Conservation (phyloP, 495 filamentous ascomycete genomes). For the Xylaria palmicola region DNA sequence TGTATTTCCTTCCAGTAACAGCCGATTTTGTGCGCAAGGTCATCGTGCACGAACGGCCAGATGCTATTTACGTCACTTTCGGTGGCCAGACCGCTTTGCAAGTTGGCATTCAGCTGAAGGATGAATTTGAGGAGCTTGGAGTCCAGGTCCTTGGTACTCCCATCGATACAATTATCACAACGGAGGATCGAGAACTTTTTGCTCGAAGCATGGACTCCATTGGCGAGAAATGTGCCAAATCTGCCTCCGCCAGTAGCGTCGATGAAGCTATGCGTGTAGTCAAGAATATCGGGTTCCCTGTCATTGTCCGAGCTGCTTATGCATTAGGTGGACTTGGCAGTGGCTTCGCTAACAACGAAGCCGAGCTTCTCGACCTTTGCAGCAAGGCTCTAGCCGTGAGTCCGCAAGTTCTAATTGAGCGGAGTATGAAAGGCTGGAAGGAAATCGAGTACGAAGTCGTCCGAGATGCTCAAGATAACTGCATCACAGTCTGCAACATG, state of each 20-base stretch:
- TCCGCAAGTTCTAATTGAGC: conserved; percentile 93
- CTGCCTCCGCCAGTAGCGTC: conserved; percentile 80
- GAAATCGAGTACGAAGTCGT: conserved; percentile 99
- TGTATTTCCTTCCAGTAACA: conserved; percentile 97
- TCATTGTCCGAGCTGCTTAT: conserved; percentile 96
- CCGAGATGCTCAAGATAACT: conserved; percentile 93
- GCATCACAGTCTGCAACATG: conserved; percentile 99
- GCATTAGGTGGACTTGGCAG: conserved; percentile 93
- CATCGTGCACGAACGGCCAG: conserved; percentile 85
- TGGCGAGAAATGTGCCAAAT: conserved; percentile 96
- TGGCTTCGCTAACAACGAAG: conserved; percentile 89
- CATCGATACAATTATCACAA: conserved; percentile 97
- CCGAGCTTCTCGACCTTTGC: conserved; percentile 87
- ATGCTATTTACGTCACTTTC: conserved; percentile 95
- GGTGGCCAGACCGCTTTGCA: conserved; percentile 93
- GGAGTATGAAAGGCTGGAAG: conserved; percentile 99
- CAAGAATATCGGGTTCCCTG: conserved; percentile 88
- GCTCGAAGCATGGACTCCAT: conserved; percentile 98
- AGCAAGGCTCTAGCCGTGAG: conserved; percentile 92
- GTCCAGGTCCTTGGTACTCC: conserved; percentile 94
- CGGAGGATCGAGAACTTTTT: conserved; percentile 95
- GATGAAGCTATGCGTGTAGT: conserved; percentile 85
- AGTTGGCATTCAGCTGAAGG: conserved; percentile 94
- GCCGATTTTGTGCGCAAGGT: conserved; percentile 97
- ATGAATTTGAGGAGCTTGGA: conserved; percentile 87